These are phyloP conservation scores for Rubia peregrina DNA, from an alignment of 305 asterid species.

Conservation along the genomic window DNA sequence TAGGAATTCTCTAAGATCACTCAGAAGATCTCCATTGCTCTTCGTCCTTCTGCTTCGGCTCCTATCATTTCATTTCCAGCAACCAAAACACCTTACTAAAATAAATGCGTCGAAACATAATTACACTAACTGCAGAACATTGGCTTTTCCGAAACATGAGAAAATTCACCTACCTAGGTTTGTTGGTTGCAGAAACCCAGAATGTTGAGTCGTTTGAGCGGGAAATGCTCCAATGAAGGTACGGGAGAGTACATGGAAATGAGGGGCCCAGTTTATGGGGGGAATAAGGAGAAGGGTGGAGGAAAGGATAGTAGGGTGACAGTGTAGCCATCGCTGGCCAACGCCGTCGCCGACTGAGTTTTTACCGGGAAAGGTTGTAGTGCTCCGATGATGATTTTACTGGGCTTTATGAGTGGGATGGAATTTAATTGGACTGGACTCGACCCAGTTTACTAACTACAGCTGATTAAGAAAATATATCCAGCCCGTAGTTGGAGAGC, in stretches of 20 bases:
- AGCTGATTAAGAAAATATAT: not conserved
- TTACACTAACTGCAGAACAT: not conserved
- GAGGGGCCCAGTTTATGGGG: constrained; percentile 26
- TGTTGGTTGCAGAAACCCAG: constrained; percentile 31
- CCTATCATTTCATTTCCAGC: constrained; percentile 27
- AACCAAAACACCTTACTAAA: not conserved
- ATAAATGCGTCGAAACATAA: not conserved
- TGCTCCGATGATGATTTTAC: not conserved
- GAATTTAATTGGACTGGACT: not conserved
- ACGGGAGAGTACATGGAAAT: constrained; percentile 15
- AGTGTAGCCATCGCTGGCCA: constrained; percentile 34
- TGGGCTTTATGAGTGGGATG: not conserved
- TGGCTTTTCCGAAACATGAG: too few relatives aligned
- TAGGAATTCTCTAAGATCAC: constrained; percentile 56
- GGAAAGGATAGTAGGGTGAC: constrained; percentile 26
- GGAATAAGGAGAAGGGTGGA: constrained; percentile 15
- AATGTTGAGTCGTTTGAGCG: constrained; percentile 23
- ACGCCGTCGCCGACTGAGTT: not conserved
- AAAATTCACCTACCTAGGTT: constrained; percentile 38
- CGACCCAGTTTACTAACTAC: not conserved
- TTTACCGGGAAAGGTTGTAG: not conserved
- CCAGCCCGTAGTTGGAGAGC: not conserved
- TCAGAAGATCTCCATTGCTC: constrained; percentile 61
- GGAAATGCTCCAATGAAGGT: constrained; percentile 17
- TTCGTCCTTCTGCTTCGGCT: constrained; percentile 38